Evolutionary conservation across 257 asterid genomes (phyloP), one percentile per base, ranked within the genome.

Genomic region (Knoxia roxburghii): DNA sequence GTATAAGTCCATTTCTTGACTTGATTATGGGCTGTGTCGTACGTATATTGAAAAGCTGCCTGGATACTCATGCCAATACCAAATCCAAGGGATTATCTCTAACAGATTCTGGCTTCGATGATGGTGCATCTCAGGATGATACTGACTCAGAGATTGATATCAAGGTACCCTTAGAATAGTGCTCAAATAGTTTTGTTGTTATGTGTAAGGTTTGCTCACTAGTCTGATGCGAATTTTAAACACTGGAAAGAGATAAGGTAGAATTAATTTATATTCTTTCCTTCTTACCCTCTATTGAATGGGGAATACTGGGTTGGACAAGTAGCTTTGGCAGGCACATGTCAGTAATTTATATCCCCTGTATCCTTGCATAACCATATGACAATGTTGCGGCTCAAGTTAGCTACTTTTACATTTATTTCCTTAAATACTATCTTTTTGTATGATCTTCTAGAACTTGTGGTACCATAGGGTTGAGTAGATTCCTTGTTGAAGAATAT

Each of bases 11-110:
- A 11, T 93, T 93, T 74, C 90, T 93, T 75, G 83, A 82, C 81
- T 80, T 90, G 32, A 78, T 93, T 73, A 73, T 80, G 87, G 87
- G 82, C 60, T 78, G 86, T 41, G 85, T 90, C 68, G 94, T 82
- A 68, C 86, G 84, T 64, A 72, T 90, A 67, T 76, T 88, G 74
- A 86, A 76, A 41, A 84, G 85, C 85, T 88, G 96, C 84, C 78
- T 94, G 55, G 79, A 79, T 53, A 69, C 85, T 72, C n/a, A n/a
- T n/a, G n/a, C n/a, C n/a, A n/a, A n/a, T n/a, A n/a, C n/a, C n/a
- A 77, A 56, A 70, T 75, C 73, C 68, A 59, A 65, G 64, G 89
- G 53, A 51, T 59, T 59, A 43, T 71, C 76, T 70, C 32, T n/a
- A 39, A 15, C 48, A 29, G 70, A 64, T 64, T 45, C 70, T 63